Percentiles rank a stretch among this genome's conserved stretches.
These are phyloP conservation scores for Grosmannia huntii DNA, from an alignment of 2,329 filamentous ascomycete species.

Conservation along the genomic window DNA sequence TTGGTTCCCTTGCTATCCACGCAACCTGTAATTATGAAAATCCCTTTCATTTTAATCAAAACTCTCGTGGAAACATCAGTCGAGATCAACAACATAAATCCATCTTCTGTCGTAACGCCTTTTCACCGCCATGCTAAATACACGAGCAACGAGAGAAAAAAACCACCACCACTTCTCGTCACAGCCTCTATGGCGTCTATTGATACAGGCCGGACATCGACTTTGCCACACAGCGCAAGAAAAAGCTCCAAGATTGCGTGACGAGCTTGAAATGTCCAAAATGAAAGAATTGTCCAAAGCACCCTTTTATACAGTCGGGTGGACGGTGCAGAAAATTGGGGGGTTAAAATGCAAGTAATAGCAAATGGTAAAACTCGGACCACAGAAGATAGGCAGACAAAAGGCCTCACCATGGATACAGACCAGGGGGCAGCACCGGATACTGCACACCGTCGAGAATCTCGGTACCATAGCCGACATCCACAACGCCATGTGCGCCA, in stretches of 20 bases:
- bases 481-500: conserved; percentile 10
- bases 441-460: conserved; percentile 28
- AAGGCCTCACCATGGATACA: conserved; percentile 21
- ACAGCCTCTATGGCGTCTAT: not conserved
- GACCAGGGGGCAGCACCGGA: conserved; percentile 23
- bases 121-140: conserved; percentile 1
- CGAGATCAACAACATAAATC: not conserved
- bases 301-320: not conserved
- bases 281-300: not conserved
- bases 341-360: not conserved
- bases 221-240: not conserved
- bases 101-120: conserved; percentile 2
- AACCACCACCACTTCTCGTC: not conserved
- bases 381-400: not conserved
- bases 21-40: not conserved
- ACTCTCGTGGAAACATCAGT: not conserved
- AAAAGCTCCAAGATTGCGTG: not conserved
- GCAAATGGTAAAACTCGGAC: not conserved
- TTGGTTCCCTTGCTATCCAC: not conserved
- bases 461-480: conserved; percentile 25
- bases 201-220: not conserved
- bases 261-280: not conserved
- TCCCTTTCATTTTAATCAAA: not conserved
- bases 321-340: not conserved
- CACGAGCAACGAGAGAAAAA: not conserved